Base-by-base conservation (phyloP, 2,329 filamentous ascomycete species). In the Sarocladiaceae sp. region DNA sequence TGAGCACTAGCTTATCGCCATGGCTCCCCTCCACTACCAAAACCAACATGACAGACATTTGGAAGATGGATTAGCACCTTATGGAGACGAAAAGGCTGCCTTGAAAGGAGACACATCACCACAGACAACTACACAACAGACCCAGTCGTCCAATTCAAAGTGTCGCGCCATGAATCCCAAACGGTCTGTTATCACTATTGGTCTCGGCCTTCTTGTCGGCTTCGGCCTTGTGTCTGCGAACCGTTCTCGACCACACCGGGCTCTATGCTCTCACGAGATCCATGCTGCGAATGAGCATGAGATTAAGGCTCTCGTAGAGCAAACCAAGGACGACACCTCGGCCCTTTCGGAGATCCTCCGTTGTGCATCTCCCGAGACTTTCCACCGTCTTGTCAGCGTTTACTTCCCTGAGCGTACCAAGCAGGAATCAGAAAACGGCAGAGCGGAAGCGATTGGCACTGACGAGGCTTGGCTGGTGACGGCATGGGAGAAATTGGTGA, bases 371-470 rank as follows among this genome's bases (percentile, higher is more conserved):
- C 44, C 44, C 5, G 44, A 48, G 44, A 48, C 44, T 17, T 48
- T 48, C 22, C 44, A 48, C 17, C 25, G 28, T 11, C 25, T 48
- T 6, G 44, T 48, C 44, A 48, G 26, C 26, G 44, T 48, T 5
- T 48, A 48, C 44, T 48, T 48, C 26, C 44, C 44, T 25, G 44
- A 48, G 13, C 44, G 15, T 25, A 33, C 26, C 26, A 48, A 48
- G n/a, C 44, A 11, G n/a, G 26, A 31, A 22, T 18, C 25, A 11
- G 44, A 48, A 4, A 33, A 17, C 22, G 17, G 44, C 26, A 26
- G 44, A 10, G 25, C 44, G 8, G 26, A 29, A 17, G 44, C 23
- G 12, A 48, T 48, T 48, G 44, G 44, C 12, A 6, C 31, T 4
- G 44, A 48, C 17, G 44, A 48, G 44, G 33, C 44, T 4, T 48